phyloP scores from a whole-genome alignment of 495 filamentous ascomycete genomes.

The Penicillium canescens region DNA sequence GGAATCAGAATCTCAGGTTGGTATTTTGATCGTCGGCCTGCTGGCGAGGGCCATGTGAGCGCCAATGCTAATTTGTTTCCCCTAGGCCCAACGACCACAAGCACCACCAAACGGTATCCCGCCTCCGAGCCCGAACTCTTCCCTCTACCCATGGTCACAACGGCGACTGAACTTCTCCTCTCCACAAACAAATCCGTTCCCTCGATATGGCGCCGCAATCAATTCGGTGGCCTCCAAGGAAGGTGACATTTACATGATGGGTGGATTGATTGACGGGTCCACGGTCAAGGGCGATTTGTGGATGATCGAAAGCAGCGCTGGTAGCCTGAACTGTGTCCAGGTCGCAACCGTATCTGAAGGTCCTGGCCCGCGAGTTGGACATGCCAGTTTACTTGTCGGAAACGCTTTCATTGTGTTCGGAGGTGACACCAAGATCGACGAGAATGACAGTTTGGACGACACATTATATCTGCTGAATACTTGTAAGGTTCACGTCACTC shows the following conservation, averaged over 20 bases:
- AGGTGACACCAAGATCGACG: constrained; percentile 96
- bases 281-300: constrained; percentile 96
- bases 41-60: neutral
- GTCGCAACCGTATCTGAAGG: constrained; percentile 90
- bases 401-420: constrained; percentile 99
- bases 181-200: constrained; percentile 84
- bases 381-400: constrained; percentile 90
- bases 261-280: constrained; percentile 88
- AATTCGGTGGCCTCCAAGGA: constrained; percentile 93
- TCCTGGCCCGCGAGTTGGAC: constrained; percentile 92
- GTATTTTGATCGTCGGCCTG: constrained; percentile 14
- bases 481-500: constrained; percentile 59
- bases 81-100: constrained; percentile 35
- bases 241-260: constrained; percentile 97
- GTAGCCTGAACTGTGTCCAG: constrained; percentile 87
- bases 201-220: constrained; percentile 94
- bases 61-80: neutral
- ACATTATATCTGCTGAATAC: constrained; percentile 97
- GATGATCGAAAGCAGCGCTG: constrained; percentile 88
- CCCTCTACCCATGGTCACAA: constrained; percentile 96
- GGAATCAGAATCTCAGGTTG: constrained; percentile 53
- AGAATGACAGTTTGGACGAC: constrained; percentile 86
- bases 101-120: constrained; percentile 35
- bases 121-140: constrained; percentile 48
- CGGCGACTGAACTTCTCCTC: constrained; percentile 82